A percentile compares a stretch with the other conserved stretches of the same genome.
Conservation (phyloP, 805 yeast genomes). For the Barnettozyma botsteinii region DNA sequence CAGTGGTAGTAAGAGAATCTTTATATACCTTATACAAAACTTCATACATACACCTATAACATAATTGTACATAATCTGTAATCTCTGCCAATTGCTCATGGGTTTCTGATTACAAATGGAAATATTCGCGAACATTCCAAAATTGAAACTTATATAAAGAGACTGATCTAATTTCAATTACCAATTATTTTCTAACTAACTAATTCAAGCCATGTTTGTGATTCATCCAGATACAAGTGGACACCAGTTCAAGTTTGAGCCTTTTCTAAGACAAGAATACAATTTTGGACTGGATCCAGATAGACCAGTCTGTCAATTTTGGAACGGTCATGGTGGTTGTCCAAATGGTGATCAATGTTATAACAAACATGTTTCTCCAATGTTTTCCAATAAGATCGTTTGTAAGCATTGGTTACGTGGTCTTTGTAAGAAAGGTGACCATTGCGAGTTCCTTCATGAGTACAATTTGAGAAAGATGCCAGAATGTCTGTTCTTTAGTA, state of each 20-base stretch:
- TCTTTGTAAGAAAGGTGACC: slow-evolving; percentile 91
- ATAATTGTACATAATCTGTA: too few species aligned
- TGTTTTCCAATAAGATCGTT: slow-evolving; percentile 71
- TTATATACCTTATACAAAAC: too few species aligned
- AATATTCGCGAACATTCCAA: slow-evolving; percentile 7
- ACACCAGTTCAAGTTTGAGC: slow-evolving; percentile 65
- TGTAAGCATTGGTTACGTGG: slow-evolving; percentile 99
- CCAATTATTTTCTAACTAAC: background rate
- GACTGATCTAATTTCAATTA: background rate
- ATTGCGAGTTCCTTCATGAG: slow-evolving; percentile 94
- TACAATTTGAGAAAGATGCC: slow-evolving; percentile 94
- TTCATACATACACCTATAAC: too few species aligned
- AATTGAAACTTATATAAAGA: too few species aligned
- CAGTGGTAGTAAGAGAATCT: too few species aligned
- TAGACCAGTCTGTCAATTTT: slow-evolving; percentile 79
- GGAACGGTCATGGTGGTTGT: slow-evolving; percentile 63
- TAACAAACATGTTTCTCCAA: slow-evolving; percentile 72
- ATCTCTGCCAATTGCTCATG: slow-evolving; percentile 4
- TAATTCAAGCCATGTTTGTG: slow-evolving; percentile 26
- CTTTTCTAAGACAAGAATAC: slow-evolving; percentile 73
- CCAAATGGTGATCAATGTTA: slow-evolving; percentile 86
- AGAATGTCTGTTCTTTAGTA: slow-evolving; percentile 83
- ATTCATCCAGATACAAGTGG: slow-evolving; percentile 35
- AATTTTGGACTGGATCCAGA: slow-evolving; percentile 83
- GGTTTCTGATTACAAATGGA: background rate